phyloP scores from a whole-genome alignment of 371 early-diverging fungal genomes.

The Rhizopus arrhizus region DNA sequence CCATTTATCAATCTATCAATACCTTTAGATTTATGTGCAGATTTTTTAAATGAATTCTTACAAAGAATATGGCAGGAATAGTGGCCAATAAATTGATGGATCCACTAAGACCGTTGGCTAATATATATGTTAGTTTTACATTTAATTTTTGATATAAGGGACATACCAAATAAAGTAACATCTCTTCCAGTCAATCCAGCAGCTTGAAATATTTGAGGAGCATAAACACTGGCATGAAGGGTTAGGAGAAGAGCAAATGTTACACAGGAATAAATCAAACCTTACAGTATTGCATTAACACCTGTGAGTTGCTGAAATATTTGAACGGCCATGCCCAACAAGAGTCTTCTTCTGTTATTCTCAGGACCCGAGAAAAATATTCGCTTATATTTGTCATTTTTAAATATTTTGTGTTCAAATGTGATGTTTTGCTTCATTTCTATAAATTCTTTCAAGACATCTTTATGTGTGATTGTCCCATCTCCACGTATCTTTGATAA shows the following conservation, averaged over 20 bases:
- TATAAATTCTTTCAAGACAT: conserved; percentile 62
- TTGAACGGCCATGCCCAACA: conserved; percentile 74
- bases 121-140: neutral
- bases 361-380: conserved; percentile 47
- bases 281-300: conserved; percentile 77
- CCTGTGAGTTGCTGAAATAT: conserved; percentile 78
- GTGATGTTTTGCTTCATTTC: conserved; percentile 73
- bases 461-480: conserved; percentile 36
- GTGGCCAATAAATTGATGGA: conserved; percentile 69
- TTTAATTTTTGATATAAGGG: neutral
- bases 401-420: conserved; percentile 72
- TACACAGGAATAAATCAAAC: neutral
- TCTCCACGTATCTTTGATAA: conserved; percentile 57
- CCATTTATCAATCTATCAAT: conserved; percentile 63
- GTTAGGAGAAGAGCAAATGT: neutral
- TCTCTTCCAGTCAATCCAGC: conserved; percentile 59
- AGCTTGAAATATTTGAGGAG: conserved; percentile 68
- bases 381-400: conserved; percentile 32
- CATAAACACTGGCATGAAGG: conserved; percentile 48
- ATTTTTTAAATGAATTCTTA: conserved; percentile 31
- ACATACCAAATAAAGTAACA: conserved; percentile 52
- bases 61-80: conserved; percentile 78
- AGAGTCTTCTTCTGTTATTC: conserved; percentile 57
- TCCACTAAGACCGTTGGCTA: conserved; percentile 73
- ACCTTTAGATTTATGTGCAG: neutral